phyloP scores from a whole-genome alignment of 2,329 filamentous ascomycete species.

The Fusarium devonianum region DNA sequence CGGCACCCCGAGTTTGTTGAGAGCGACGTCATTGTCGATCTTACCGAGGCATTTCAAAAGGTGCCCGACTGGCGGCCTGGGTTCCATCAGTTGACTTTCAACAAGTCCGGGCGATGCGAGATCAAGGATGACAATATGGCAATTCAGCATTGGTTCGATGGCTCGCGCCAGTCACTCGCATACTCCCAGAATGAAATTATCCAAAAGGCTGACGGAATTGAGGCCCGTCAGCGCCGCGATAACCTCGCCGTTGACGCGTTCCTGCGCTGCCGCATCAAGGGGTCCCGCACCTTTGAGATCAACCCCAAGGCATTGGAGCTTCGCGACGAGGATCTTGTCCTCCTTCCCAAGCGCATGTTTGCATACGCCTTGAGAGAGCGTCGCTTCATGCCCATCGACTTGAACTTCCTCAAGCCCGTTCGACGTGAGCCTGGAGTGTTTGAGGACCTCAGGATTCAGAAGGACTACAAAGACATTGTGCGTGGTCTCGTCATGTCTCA shows the following conservation, averaged over 20 bases:
- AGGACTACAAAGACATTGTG: constrained; percentile 52
- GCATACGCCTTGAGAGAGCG: constrained; percentile 52
- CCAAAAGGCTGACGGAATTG: constrained; percentile 47
- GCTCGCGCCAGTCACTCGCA: constrained; percentile 41
- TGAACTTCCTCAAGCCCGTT: constrained; percentile 46
- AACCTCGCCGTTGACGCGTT: constrained; percentile 47
- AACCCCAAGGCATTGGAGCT: constrained; percentile 43
- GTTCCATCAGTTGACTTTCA: constrained; percentile 42
- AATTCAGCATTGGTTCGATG: constrained; percentile 50
- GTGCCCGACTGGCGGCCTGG: constrained; percentile 49
- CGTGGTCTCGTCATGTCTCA: constrained; percentile 51
- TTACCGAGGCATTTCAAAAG: constrained; percentile 51
- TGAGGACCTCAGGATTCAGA: constrained; percentile 50
- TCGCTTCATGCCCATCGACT: constrained; percentile 49
- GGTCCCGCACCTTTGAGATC: constrained; percentile 45
- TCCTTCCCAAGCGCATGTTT: constrained; percentile 53
- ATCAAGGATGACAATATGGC: constrained; percentile 46
- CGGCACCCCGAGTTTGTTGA: constrained; percentile 51
- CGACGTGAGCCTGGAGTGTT: constrained; percentile 49
- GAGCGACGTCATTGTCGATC: constrained; percentile 53
- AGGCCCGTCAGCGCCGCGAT: constrained; percentile 48
- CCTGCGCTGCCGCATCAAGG: constrained; percentile 46
- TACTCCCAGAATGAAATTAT: constrained; percentile 47
- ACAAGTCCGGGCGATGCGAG: constrained; percentile 44
- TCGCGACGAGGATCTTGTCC: constrained; percentile 41